These are phyloP conservation scores for Saturnispora saitoi DNA, from an alignment of 805 yeast genomes.

Conservation along the genomic window DNA sequence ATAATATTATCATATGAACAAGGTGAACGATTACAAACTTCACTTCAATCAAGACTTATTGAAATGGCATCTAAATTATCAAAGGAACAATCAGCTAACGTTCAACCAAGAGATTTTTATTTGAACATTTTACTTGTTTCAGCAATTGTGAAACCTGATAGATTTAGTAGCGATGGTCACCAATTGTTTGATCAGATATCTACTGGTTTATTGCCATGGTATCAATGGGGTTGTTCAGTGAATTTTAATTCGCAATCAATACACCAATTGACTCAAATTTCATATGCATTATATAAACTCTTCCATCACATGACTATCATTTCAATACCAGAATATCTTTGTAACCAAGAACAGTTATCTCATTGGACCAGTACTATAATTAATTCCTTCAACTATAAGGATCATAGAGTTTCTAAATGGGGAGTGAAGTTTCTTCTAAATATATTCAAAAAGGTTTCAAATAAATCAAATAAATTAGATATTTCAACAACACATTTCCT, in stretches of 20 bases:
- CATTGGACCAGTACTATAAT: background rate
- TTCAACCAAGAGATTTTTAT: constrained; percentile 2
- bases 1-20: constrained; percentile 4
- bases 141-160: constrained; percentile 60
- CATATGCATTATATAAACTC: constrained; percentile 1
- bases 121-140: constrained; percentile 45
- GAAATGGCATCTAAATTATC: background rate
- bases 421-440: constrained; percentile 3
- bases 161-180: constrained; percentile 58
- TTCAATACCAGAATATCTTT: constrained; percentile 4
- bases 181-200: constrained; percentile 33
- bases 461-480: background rate
- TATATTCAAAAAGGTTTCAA: constrained; percentile 5
- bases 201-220: background rate
- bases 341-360: background rate
- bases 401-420: constrained; percentile 3
- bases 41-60: background rate
- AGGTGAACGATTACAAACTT: background rate
- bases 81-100: background rate
- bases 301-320: constrained; percentile 2
- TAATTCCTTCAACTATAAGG: background rate
- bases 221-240: background rate
- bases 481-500: background rate
- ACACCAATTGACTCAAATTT: background rate
- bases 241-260: constrained; percentile 4